phyloP scores from a whole-genome alignment of 495 filamentous ascomycete genomes.

The Trypethelium eluteriae region DNA sequence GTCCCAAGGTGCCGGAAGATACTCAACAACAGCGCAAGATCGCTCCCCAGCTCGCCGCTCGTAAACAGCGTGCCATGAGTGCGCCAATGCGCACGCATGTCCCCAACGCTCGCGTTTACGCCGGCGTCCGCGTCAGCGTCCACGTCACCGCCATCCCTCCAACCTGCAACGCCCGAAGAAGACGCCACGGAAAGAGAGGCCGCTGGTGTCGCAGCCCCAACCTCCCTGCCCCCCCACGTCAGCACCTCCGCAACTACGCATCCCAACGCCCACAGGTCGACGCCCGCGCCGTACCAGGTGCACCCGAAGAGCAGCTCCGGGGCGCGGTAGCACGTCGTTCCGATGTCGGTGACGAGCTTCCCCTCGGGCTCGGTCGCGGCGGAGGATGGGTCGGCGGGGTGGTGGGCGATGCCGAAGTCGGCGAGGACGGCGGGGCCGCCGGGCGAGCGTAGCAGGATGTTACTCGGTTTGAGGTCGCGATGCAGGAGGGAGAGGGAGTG shows the following conservation, averaged over 20 bases:
- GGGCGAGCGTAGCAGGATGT: constrained; percentile 63
- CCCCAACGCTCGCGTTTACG: too few relatives aligned
- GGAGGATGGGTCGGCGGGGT: constrained; percentile 48
- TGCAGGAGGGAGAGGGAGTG: constrained; percentile 76
- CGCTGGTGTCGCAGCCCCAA: not conserved
- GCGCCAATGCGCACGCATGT: not conserved
- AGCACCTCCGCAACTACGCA: constrained; percentile 66
- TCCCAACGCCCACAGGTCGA: constrained; percentile 90
- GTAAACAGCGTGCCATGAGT: constrained; percentile 58
- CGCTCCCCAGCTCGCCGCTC: constrained; percentile 78
- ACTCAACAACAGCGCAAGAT: constrained; percentile 79
- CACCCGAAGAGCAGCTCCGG: constrained; percentile 89
- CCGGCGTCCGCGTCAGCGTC: too few relatives aligned
- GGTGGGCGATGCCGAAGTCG: constrained; percentile 91
- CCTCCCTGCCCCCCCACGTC: constrained; percentile 9
- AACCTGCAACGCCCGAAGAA: not conserved
- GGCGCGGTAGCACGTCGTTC: constrained; percentile 81
- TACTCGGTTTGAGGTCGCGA: constrained; percentile 88
- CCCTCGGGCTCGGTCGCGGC: constrained; percentile 50
- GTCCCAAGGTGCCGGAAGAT: constrained; percentile 88
- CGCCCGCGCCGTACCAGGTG: constrained; percentile 53
- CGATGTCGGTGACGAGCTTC: constrained; percentile 80
- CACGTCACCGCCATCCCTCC: too few relatives aligned
- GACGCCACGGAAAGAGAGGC: not conserved
- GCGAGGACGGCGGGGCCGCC: constrained; percentile 67